Conservation (phyloP, 768 basidiomycete species). For the Suillus subluteus region DNA sequence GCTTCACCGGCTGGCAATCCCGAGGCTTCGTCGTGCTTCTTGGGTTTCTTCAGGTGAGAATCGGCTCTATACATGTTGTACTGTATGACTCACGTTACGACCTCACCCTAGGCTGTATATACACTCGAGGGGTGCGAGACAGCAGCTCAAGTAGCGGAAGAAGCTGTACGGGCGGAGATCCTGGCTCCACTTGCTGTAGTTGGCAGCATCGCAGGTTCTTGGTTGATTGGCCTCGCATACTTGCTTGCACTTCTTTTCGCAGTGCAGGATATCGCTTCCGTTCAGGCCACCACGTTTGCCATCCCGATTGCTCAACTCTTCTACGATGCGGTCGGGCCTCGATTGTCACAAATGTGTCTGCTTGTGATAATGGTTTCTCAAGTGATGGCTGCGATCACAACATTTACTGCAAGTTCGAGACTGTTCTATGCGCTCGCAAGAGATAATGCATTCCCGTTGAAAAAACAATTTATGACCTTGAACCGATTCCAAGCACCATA, state of each 20-base stretch:
- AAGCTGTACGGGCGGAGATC: constrained; percentile 55
- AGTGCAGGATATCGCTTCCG: constrained; percentile 52
- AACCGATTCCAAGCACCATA: constrained; percentile 59
- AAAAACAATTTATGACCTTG: constrained; percentile 49
- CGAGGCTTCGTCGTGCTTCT: constrained; percentile 60
- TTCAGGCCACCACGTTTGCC: constrained; percentile 54
- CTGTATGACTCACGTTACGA: background rate
- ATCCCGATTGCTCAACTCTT: constrained; percentile 64
- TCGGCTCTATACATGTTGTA: background rate
- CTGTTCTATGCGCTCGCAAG: constrained; percentile 60
- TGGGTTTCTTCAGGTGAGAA: constrained; percentile 51
- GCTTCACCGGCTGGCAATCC: constrained; percentile 59
- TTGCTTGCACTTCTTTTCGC: constrained; percentile 63
- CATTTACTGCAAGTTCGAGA: constrained; percentile 60
- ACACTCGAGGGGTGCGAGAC: constrained; percentile 66
- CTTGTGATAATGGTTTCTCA: constrained; percentile 52
- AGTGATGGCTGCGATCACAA: constrained; percentile 58
- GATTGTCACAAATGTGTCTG: constrained; percentile 53
- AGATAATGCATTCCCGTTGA: constrained; percentile 55
- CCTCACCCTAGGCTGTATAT: constrained; percentile 49
- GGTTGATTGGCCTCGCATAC: constrained; percentile 58
- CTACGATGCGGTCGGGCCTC: constrained; percentile 53
- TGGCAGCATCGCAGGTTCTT: constrained; percentile 58
- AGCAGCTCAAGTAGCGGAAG: constrained; percentile 66
- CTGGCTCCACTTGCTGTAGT: constrained; percentile 62